These are phyloP conservation scores for Quercus aquifolioides DNA, from an alignment of 306 rosid genomes.

Conservation along the genomic window DNA sequence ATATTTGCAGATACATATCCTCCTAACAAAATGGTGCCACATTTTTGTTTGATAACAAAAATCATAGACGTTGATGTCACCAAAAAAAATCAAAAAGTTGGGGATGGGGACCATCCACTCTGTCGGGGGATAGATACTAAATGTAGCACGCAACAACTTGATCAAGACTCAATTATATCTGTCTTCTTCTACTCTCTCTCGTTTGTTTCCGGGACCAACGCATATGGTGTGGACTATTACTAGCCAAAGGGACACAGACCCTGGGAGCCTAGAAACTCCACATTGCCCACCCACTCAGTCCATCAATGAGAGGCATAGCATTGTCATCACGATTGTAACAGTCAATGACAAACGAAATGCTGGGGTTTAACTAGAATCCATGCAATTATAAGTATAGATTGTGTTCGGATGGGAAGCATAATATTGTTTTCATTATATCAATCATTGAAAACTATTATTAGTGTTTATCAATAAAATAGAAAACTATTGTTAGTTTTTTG, in stretches of 20 bases:
- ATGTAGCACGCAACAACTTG: slow-evolving; percentile 21
- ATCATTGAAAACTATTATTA: background rate
- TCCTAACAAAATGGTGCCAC: background rate
- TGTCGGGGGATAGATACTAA: slow-evolving; percentile 23
- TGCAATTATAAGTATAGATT: background rate
- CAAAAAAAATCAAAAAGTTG: background rate
- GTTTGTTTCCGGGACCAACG: slow-evolving; percentile 38
- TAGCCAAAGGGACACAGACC: slow-evolving; percentile 29
- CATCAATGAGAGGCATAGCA: slow-evolving; percentile 12
- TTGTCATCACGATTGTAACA: background rate
- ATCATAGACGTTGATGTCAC: background rate
- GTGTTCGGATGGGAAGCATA: background rate
- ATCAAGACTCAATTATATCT: slow-evolving; percentile 25
- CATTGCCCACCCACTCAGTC: slow-evolving; percentile 9
- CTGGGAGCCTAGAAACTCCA: slow-evolving; percentile 22
- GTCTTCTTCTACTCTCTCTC: slow-evolving; percentile 30
- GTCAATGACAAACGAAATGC: background rate
- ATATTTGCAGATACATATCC: too few relatives aligned
- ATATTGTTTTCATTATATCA: background rate
- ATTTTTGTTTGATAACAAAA: background rate
- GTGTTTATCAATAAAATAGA: background rate
- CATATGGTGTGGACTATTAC: slow-evolving; percentile 29
- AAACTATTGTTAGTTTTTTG: background rate
- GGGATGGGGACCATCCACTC: slow-evolving; percentile 26
- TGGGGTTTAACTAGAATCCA: background rate